phyloP scores from a whole-genome alignment of 805 yeast species.

The Myxozyma melibiosi region DNA sequence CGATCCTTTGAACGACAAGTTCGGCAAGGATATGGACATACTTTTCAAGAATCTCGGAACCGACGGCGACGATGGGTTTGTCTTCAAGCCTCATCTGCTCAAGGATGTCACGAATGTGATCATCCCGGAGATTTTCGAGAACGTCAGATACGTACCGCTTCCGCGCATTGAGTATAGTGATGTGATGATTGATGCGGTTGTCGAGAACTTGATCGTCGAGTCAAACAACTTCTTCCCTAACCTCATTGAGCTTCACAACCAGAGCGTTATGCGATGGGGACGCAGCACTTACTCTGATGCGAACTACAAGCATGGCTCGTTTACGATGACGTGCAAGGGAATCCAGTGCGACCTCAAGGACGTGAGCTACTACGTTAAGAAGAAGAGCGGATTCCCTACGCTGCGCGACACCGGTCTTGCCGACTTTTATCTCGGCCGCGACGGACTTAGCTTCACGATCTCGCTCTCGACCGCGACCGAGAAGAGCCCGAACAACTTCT shows the following conservation, averaged over 20 bases:
- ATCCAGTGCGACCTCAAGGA: conserved; percentile 27
- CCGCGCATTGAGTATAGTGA: conserved; percentile 33
- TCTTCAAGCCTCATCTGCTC: conserved; percentile 12
- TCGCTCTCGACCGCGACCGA: conserved; percentile 16
- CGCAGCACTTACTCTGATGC: conserved; percentile 8
- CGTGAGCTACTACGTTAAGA: conserved; percentile 26
- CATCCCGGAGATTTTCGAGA: conserved; percentile 21
- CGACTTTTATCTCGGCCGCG: conserved; percentile 26
- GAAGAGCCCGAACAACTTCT: conserved; percentile 14
- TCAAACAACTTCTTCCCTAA: conserved; percentile 28
- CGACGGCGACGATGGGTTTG: conserved; percentile 8
- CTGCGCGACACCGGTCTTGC: conserved; percentile 28
- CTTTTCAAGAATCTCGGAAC: conserved; percentile 22
- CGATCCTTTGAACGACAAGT: conserved; percentile 23
- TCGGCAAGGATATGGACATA: conserved; percentile 12
- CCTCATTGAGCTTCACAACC: conserved; percentile 27
- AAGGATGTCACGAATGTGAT: conserved; percentile 24
- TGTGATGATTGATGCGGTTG: conserved; percentile 24
- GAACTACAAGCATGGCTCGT: conserved; percentile 9
- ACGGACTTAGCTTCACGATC: conserved; percentile 20
- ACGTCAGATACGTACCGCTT: conserved; percentile 26
- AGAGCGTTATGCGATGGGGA: conserved; percentile 21
- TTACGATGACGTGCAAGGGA: conserved; percentile 19
- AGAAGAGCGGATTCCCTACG: conserved; percentile 28
- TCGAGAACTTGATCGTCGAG: conserved; percentile 30